phyloP scores from a whole-genome alignment of 2,329 filamentous ascomycete species.

The Xylaria sp. region DNA sequence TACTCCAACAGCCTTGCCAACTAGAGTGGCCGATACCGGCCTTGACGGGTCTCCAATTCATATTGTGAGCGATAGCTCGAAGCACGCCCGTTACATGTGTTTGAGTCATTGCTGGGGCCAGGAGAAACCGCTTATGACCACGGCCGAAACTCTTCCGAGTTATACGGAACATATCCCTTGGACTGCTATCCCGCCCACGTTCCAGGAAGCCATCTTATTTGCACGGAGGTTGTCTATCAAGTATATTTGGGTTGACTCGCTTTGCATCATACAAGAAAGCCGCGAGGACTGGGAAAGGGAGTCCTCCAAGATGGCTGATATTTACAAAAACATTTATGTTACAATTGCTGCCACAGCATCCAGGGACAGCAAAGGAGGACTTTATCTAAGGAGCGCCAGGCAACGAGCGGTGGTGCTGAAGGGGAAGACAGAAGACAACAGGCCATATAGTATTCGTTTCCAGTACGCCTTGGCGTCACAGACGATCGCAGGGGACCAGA shows the following conservation, averaged over 20 bases:
- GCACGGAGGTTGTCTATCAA: conserved; percentile 4
- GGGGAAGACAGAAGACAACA: conserved; percentile 6
- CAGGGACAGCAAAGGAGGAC: conserved; percentile 2
- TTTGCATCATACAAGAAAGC: conserved; percentile 15
- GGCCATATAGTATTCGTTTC: conserved; percentile 5
- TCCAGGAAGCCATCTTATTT: conserved; percentile 11
- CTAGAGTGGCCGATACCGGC: conserved; percentile 10
- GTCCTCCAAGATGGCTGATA: conserved; percentile 16
- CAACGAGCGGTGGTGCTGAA: not conserved
- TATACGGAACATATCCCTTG: conserved; percentile 8
- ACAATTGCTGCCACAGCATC: conserved; percentile 11
- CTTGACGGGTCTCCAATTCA: conserved; percentile 3
- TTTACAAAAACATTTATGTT: conserved; percentile 14
- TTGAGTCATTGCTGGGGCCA: conserved; percentile 18
- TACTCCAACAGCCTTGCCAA: conserved; percentile 2
- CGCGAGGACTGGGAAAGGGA: conserved; percentile 6
- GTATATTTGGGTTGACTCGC: conserved; percentile 14
- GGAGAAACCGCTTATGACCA: conserved; percentile 1
- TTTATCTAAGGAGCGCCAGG: conserved; percentile 1
- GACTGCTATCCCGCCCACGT: conserved; percentile 5
- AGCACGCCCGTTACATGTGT: conserved; percentile 8
- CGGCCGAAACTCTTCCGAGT: not conserved
- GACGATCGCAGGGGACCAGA: not conserved
- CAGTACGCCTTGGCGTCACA: conserved; percentile 3
- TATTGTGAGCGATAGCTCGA: conserved; percentile 1